Evolutionary conservation across 2,329 filamentous ascomycete species (phyloP), one percentile per base, ranked within the genome.

Genomic region (Hypoxylon sp.): DNA sequence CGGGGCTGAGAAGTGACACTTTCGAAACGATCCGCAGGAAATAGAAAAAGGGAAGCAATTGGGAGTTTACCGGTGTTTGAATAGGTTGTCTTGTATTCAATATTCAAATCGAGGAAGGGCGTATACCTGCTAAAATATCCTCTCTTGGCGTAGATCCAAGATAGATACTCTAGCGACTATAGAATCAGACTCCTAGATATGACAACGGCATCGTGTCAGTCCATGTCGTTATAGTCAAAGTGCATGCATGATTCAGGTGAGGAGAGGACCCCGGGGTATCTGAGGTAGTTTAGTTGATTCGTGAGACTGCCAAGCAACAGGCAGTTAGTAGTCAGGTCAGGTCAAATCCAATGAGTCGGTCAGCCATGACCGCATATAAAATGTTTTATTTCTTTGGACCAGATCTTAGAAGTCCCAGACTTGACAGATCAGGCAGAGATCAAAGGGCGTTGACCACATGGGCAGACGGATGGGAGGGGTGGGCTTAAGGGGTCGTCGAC

Each of bases 1-100:
- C 79, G 86, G 38, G 77, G 77, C 13, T 71, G 42, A 66, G 42
- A 33, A 33, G 13, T 27, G 13, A 8, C 13, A 17, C 29, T 26
- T n/a, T 2, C 10, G 11, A 3, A 27, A 41, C 41, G 23, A n/a
- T n/a, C 26, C 20, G n/a, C 27, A 23, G 35, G 11, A 11, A 13
- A 17, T n/a, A 18, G n/a, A 27, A 23, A 33, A 35, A 5, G 6
- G 5, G 35, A 13, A 4, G 20, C 42, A 18, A 33, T 60, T 29
- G 26, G 52, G 53, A 57, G 48, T 57, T n/a, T 53, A 26, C 3
- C 18, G 41, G 48, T 31, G 27, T 48, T 23, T 33, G 47, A 20
- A 29, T 29, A 11, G 26, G 26, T 6, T 11, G 6, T 29, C 11
- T 29, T 11, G 11, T 29, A 11, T 29, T 6, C 26, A 29, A 29